Percentiles rank a stretch among this genome's conserved stretches.
These are phyloP conservation scores for Penicillium sclerotiorum DNA, from an alignment of 2,329 filamentous ascomycete genomes.

Conservation along the genomic window DNA sequence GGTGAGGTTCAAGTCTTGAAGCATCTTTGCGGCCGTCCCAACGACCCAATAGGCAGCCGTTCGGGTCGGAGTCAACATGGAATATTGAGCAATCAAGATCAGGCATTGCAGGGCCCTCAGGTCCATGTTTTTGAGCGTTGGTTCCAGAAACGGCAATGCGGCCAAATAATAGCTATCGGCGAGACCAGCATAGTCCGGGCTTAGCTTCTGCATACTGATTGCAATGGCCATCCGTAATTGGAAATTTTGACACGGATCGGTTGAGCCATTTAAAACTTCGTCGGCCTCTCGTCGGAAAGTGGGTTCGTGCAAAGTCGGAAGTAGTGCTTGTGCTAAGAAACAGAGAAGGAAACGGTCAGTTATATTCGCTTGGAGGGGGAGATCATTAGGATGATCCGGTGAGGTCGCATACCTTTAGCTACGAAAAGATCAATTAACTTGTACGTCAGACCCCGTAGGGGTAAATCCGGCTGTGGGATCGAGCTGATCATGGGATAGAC, in stretches of 20 bases:
- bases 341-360: conserved; percentile 18
- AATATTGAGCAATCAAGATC: conserved; percentile 85
- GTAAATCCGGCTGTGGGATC: conserved; percentile 74
- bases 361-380: too few relatives aligned
- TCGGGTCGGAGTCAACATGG: conserved; percentile 84
- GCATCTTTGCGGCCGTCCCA: conserved; percentile 82
- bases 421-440: conserved; percentile 82
- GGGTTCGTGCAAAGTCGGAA: conserved; percentile 83
- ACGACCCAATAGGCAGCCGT: conserved; percentile 93
- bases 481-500: conserved; percentile 90
- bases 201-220: conserved; percentile 90
- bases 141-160: conserved; percentile 81
- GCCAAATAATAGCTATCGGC: conserved; percentile 95
- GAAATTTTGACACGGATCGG: conserved; percentile 83
- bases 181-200: conserved; percentile 84
- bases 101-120: conserved; percentile 88
- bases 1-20: conserved; percentile 82
- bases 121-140: conserved; percentile 83
- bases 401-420: conserved; percentile 75
- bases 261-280: conserved; percentile 75
- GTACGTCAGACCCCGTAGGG: conserved; percentile 72
- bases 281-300: conserved; percentile 75
- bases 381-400: too few relatives aligned
- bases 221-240: conserved; percentile 88
- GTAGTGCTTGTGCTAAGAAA: conserved; percentile 76